Conservation (phyloP, 352 stramenopile species). For the Pythium utonaiense region DNA sequence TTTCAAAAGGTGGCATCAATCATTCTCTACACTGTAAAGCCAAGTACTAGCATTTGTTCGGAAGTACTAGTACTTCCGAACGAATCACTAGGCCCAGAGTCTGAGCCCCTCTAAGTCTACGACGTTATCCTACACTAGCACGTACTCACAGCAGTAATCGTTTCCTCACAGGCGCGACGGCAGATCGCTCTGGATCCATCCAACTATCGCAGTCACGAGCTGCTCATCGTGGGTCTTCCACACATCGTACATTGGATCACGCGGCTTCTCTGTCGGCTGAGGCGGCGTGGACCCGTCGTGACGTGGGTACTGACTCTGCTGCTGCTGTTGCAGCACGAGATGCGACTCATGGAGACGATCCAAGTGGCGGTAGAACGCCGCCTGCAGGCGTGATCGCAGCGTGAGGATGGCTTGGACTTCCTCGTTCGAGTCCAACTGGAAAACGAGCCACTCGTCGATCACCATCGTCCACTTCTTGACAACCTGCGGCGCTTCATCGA, state of each 20-base stretch:
- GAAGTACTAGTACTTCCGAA: too few relatives aligned
- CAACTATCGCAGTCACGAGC: conserved; percentile 43
- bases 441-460: conserved; percentile 76
- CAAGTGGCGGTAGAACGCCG: conserved; percentile 63
- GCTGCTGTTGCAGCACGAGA: conserved; percentile 8
- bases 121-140: too few relatives aligned
- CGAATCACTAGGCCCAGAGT: too few relatives aligned
- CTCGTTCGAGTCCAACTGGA: conserved; percentile 38
- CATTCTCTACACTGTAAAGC: too few relatives aligned
- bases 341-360: conserved; percentile 46
- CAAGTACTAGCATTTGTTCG: too few relatives aligned
- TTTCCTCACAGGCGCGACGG: conserved; percentile 2
- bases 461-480: conserved; percentile 48
- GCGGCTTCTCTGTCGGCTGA: conserved; percentile 5
- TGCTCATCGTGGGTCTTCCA: conserved; percentile 45
- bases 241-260: conserved; percentile 15
- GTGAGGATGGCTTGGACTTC: conserved; percentile 46
- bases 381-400: conserved; percentile 54
- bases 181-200: conserved; percentile 53
- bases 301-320: conserved; percentile 19
- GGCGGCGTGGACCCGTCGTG: conserved; percentile 2
- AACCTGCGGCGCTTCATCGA: conserved; percentile 27
- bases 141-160: too few relatives aligned
- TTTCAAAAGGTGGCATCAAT: too few relatives aligned
- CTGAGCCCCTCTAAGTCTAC: background rate